Evolutionary conservation across 139 green algal species (phyloP).

Genomic region (Picochlorum sp.): DNA sequence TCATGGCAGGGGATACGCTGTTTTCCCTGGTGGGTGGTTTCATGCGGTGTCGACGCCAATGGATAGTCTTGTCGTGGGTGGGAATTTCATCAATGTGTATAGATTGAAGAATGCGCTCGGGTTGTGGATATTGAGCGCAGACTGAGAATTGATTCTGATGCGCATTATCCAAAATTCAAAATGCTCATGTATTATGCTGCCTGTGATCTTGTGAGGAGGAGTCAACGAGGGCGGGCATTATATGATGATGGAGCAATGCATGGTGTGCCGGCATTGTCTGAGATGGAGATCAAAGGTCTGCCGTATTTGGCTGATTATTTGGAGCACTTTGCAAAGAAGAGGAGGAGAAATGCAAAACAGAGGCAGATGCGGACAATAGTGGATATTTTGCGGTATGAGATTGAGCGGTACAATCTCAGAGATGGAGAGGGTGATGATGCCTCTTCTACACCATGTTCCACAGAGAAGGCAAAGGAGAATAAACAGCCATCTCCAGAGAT

Average conservation of each 20-base stretch:
- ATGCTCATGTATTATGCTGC: constrained; percentile 35
- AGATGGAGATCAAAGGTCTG: no score
- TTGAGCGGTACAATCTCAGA: background rate
- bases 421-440: background rate
- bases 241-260: no score
- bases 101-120: constrained; percentile 15
- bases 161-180: constrained; percentile 37
- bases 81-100: constrained; percentile 36
- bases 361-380: background rate
- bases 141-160: constrained; percentile 17
- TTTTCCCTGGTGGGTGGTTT: constrained; percentile 44
- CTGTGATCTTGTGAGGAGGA: background rate
- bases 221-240: background rate
- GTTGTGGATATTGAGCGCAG: constrained; percentile 22
- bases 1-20: constrained; percentile 39
- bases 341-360: background rate
- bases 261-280: no score
- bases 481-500: no score
- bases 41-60: constrained; percentile 41
- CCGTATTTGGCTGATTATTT: no score
- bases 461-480: background rate
- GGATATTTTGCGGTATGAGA: background rate
- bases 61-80: constrained; percentile 35
- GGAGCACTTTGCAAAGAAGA: background rate
- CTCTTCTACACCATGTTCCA: background rate